A percentile compares a stretch with the other conserved stretches of the same genome.
Conservation (phyloP, 257 asterid genomes). For the Nyctanthes arbortristis region DNA sequence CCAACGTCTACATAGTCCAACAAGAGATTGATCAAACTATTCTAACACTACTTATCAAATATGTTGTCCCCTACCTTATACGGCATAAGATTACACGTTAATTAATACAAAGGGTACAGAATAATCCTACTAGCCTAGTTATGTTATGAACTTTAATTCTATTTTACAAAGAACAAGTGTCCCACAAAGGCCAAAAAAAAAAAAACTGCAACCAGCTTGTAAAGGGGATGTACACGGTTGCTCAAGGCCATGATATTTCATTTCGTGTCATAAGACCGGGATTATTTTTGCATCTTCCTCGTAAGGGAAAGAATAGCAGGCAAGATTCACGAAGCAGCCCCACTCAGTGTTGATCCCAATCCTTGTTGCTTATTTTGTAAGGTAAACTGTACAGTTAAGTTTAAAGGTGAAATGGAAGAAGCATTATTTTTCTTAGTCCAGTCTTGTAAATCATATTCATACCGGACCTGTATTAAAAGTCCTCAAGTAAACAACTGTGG, state of each 20-base stretch:
- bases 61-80: no score
- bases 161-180: not conserved
- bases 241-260: not conserved
- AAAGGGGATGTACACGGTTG: not conserved
- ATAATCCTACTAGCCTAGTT: not conserved
- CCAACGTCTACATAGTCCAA: no score
- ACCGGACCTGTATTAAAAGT: constrained; percentile 20
- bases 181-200: no score
- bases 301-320: no score
- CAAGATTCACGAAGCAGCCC: no score
- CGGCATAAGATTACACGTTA: no score
- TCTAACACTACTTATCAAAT: no score
- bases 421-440: no score
- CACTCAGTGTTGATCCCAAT: no score
- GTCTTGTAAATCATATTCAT: not conserved
- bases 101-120: not conserved
- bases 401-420: no score
- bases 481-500: constrained; percentile 57
- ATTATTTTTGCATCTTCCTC: not conserved
- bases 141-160: not conserved
- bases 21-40: no score
- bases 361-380: not conserved
- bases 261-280: not conserved
- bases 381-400: not conserved
- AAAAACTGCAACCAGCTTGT: not conserved